Percentiles rank a stretch among this genome's conserved stretches.
These are phyloP conservation scores for Glonium stellatum DNA, from an alignment of 495 filamentous ascomycete species.

Conservation along the genomic window DNA sequence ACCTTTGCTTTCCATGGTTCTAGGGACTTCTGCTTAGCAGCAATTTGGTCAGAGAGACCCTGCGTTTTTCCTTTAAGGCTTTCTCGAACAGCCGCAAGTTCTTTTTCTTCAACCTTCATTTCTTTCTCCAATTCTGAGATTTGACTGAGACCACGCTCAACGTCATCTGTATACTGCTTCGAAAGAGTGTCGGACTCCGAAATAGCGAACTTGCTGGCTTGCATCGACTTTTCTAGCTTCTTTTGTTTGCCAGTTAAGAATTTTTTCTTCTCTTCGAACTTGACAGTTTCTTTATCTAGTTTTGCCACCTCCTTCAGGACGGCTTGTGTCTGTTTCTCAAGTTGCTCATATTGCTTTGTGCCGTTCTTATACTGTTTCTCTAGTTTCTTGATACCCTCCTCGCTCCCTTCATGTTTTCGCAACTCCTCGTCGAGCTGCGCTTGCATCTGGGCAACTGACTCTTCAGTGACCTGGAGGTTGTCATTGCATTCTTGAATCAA, in stretches of 20 bases:
- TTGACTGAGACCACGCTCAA: conserved; percentile 65
- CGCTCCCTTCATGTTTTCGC: conserved; percentile 84
- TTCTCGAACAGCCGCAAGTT: conserved; percentile 72
- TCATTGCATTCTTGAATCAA: conserved; percentile 80
- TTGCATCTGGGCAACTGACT: conserved; percentile 85
- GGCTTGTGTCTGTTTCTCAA: conserved; percentile 75
- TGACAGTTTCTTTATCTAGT: conserved; percentile 91
- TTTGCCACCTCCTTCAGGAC: conserved; percentile 82
- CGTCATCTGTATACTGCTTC: conserved; percentile 67
- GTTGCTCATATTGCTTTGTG: conserved; percentile 68
- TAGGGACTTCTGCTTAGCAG: conserved; percentile 83
- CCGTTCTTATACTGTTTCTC: conserved; percentile 79
- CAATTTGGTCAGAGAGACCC: conserved; percentile 84
- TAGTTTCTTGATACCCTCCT: conserved; percentile 82
- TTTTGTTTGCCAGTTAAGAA: conserved; percentile 83
- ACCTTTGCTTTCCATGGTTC: conserved; percentile 97
- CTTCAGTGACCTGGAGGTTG: conserved; percentile 82
- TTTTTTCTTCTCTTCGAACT: conserved; percentile 95
- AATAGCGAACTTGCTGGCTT: conserved; percentile 58
- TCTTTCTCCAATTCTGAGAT: conserved; percentile 64
- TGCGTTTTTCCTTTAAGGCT: conserved; percentile 91
- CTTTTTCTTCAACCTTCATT: conserved; percentile 71
- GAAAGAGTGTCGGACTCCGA: conserved; percentile 70
- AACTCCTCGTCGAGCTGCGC: conserved; percentile 78
- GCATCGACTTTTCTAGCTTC: conserved; percentile 86